A percentile compares a stretch with the other conserved stretches of the same genome.
Evolutionary conservation across 2,329 filamentous ascomycete genomes (phyloP).

Genomic region (Cladorrhinum sp.): DNA sequence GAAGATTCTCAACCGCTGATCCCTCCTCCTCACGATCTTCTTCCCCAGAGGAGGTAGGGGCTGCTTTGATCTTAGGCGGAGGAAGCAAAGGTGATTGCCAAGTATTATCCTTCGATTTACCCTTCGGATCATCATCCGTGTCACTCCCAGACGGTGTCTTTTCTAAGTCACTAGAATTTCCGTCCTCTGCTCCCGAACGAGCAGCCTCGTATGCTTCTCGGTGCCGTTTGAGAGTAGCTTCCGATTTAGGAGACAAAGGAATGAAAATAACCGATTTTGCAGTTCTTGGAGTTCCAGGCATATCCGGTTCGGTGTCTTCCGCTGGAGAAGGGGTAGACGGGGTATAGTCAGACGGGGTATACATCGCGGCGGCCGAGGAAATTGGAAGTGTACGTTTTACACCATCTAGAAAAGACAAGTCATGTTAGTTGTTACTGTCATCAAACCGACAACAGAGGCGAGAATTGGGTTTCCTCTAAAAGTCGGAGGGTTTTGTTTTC

Average conservation of each 20-base stretch:
- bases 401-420: constrained; percentile 21
- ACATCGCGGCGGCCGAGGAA: constrained; percentile 5
- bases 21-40: constrained; percentile 37
- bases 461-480: neutral
- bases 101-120: constrained; percentile 5
- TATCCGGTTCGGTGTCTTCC: constrained; percentile 11
- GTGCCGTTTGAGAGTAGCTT: constrained; percentile 44
- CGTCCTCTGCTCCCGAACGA: constrained; percentile 15
- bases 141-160: constrained; percentile 1
- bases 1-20: constrained; percentile 42
- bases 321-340: neutral
- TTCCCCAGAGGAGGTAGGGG: constrained; percentile 14
- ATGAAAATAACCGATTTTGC: constrained; percentile 46
- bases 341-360: neutral
- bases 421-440: constrained; percentile 6
- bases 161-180: constrained; percentile 4
- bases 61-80: constrained; percentile 19
- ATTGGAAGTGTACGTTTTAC: constrained; percentile 13
- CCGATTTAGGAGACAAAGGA: constrained; percentile 49
- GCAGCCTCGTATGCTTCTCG: constrained; percentile 33
- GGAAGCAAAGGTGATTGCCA: neutral
- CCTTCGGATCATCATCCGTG: constrained; percentile 8
- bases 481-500: constrained; percentile 1
- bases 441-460: neutral
- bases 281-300: constrained; percentile 21